Percentiles rank a stretch among this genome's conserved stretches.
phyloP scores from a whole-genome alignment of 495 filamentous ascomycete species.

The Achaetomiella virescens region DNA sequence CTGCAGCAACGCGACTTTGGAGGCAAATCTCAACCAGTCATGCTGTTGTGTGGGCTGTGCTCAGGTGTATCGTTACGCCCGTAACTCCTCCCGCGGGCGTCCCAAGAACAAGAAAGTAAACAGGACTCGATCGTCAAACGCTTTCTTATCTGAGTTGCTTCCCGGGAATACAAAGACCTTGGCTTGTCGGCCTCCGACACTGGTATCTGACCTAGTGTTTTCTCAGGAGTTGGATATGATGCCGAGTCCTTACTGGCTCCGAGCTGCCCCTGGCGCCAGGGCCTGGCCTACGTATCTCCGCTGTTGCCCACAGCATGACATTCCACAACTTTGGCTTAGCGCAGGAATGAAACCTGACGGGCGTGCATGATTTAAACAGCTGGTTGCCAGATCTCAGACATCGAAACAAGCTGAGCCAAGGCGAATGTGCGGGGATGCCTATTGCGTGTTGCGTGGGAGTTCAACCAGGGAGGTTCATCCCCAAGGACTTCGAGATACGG shows the following conservation, averaged over 20 bases:
- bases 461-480: background rate
- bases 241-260: too few species aligned
- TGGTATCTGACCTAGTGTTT: background rate
- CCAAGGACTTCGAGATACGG: too few species aligned
- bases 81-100: constrained; percentile 14
- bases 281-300: too few species aligned
- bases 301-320: background rate
- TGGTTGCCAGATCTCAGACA: constrained; percentile 34
- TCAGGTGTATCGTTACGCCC: constrained; percentile 28
- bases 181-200: background rate
- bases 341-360: constrained; percentile 16
- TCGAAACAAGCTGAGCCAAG: constrained; percentile 11
- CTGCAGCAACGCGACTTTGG: constrained; percentile 29
- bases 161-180: background rate
- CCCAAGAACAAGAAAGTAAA: background rate
- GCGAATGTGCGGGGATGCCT: background rate
- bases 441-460: background rate
- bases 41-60: background rate
- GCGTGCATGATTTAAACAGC: constrained; percentile 1
- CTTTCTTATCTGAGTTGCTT: background rate
- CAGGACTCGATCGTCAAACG: background rate
- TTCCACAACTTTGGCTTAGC: constrained; percentile 4
- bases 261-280: too few species aligned
- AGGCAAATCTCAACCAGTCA: background rate
- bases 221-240: too few species aligned